These are phyloP conservation scores for Evernia prunastri DNA, from an alignment of 495 filamentous ascomycete species.

Conservation along the genomic window DNA sequence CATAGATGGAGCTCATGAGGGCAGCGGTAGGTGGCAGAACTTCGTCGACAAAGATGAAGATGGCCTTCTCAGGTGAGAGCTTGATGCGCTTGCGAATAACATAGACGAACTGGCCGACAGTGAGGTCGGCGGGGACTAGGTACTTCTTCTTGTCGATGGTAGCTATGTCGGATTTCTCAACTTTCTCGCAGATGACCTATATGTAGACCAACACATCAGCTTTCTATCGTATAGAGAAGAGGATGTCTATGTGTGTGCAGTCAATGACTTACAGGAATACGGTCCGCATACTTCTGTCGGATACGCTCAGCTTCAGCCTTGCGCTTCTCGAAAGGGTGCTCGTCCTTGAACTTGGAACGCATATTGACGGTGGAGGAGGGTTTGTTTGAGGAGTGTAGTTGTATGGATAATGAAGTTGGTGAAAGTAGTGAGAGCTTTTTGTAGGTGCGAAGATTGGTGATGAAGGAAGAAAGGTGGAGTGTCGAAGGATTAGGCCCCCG, in stretches of 20 bases:
- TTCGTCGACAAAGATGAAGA: conserved; percentile 99
- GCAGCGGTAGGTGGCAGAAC: conserved; percentile 94
- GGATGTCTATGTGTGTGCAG: conserved; percentile 7
- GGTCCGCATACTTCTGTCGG: conserved; percentile 96
- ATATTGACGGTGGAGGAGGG: conserved; percentile 49
- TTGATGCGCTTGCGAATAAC: conserved; percentile 99
- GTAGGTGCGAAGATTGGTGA: conserved; percentile 20
- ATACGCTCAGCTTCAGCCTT: conserved; percentile 99
- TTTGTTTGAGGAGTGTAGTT: conserved; percentile 29
- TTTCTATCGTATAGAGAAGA: not conserved
- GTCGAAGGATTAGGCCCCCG: conserved; percentile 14
- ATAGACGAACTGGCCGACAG: conserved; percentile 99
- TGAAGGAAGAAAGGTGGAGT: conserved; percentile 6
- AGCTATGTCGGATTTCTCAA: conserved; percentile 97
- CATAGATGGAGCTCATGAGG: conserved; percentile 98
- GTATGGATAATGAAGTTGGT: conserved; percentile 9
- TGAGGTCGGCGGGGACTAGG: conserved; percentile 93
- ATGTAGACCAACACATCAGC: conserved; percentile 18
- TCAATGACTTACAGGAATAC: conserved; percentile 78
- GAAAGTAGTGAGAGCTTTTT: conserved; percentile 7
- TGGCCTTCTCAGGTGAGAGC: conserved; percentile 98
- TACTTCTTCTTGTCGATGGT: conserved; percentile 99
- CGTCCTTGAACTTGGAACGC: conserved; percentile 99
- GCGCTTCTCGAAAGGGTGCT: conserved; percentile 98
- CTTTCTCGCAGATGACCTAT: conserved; percentile 99